Conservation (phyloP, 129 eudicot species). For the Tanacetum coccineum region DNA sequence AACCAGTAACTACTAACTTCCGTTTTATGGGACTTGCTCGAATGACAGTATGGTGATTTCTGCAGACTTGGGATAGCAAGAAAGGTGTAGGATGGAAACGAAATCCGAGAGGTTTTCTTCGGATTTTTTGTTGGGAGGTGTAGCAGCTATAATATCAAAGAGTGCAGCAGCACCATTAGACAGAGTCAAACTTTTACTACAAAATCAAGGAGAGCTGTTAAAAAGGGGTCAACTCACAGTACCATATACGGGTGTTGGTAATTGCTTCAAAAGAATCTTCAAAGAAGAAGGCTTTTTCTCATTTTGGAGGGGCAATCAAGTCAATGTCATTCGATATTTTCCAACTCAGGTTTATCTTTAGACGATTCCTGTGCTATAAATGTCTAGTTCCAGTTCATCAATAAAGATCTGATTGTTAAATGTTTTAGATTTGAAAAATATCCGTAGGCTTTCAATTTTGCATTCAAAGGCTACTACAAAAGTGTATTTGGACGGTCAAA, state of each 20-base stretch:
- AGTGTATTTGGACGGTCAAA: conserved; percentile 67
- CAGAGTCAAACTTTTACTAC: conserved; percentile 91
- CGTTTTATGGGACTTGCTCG: background rate
- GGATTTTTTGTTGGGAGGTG: conserved; percentile 85
- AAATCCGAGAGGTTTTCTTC: conserved; percentile 65
- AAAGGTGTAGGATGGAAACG: conserved; percentile 45
- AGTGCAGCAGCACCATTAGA: conserved; percentile 93
- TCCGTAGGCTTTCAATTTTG: conserved; percentile 93
- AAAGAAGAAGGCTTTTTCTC: conserved; percentile 80
- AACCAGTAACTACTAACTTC: background rate
- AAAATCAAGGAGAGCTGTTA: conserved; percentile 89
- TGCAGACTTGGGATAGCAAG: conserved; percentile 33
- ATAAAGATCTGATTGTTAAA: conserved; percentile 23
- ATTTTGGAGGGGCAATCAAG: conserved; percentile 98
- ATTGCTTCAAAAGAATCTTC: conserved; percentile 69
- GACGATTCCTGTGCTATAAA: background rate
- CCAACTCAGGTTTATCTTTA: conserved; percentile 78
- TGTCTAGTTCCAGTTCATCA: conserved; percentile 14
- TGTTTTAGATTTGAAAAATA: conserved; percentile 24
- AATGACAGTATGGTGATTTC: conserved; percentile 14
- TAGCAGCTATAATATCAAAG: conserved; percentile 75
- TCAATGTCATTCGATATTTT: conserved; percentile 82
- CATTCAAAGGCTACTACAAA: conserved; percentile 96
- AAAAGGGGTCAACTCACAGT: conserved; percentile 74
- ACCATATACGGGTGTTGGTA: conserved; percentile 66